Evolutionary conservation across 202 grass and related monocot species (phyloP).

Genomic region (Alloteropsis angusta): DNA sequence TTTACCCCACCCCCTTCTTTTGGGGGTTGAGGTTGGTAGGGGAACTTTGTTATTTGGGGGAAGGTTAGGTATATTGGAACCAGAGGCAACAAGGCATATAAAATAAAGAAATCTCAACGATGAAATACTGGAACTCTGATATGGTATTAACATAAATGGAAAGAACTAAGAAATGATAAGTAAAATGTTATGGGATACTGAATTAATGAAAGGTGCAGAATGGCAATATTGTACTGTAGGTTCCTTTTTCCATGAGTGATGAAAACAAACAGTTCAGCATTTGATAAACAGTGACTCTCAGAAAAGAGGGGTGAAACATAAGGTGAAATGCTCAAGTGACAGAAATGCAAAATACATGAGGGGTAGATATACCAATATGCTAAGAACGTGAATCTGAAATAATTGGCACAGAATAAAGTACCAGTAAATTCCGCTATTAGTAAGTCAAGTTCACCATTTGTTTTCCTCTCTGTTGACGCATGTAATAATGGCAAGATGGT

Average conservation of each 20-base stretch:
- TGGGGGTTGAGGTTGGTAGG: neutral
- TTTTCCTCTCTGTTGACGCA: conserved; percentile 70
- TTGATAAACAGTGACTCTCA: neutral
- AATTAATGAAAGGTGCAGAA: neutral
- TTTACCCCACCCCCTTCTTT: too few species aligned
- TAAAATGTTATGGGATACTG: neutral
- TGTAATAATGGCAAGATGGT: conserved; percentile 94
- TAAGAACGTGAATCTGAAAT: neutral
- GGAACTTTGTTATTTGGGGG: neutral
- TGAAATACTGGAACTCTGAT: neutral
- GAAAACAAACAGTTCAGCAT: neutral
- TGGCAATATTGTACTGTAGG: neutral
- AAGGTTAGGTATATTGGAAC: neutral
- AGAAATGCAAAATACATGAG: conserved; percentile 8
- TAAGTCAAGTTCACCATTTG: conserved; percentile 87
- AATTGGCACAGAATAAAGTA: conserved; percentile 31
- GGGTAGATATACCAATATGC: neutral
- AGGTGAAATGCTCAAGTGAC: neutral
- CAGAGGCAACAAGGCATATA: neutral
- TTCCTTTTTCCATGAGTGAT: neutral
- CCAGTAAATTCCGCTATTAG: conserved; percentile 84
- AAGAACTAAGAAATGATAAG: neutral
- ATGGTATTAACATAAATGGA: neutral
- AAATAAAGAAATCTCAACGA: neutral
- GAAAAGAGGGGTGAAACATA: neutral